These are phyloP conservation scores for Streptanthus diversifolius DNA, from an alignment of 345 rosid species.

Conservation along the genomic window DNA sequence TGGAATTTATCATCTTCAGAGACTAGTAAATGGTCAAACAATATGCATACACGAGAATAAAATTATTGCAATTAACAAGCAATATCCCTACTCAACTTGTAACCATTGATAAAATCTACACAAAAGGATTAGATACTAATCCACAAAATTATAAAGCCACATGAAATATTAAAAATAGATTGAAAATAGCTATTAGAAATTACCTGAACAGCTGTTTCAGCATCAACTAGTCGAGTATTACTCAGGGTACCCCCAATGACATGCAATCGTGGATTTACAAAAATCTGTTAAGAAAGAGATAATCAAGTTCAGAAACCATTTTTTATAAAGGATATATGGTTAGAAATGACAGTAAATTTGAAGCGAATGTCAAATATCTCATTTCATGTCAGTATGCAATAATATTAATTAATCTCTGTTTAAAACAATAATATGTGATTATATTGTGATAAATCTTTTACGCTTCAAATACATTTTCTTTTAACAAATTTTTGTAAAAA, in stretches of 20 bases:
- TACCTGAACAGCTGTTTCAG: constrained; percentile 76
- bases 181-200: constrained; percentile 6
- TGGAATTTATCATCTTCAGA: constrained; percentile 60
- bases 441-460: too few species aligned
- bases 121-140: neutral
- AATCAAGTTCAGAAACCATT: neutral
- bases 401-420: too few species aligned
- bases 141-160: neutral
- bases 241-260: constrained; percentile 67
- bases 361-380: too few species aligned
- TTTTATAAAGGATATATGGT: neutral
- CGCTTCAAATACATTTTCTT: too few species aligned
- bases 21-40: constrained; percentile 60
- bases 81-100: too few species aligned
- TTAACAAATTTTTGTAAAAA: too few species aligned
- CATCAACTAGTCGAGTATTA: constrained; percentile 52
- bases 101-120: neutral
- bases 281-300: constrained; percentile 47
- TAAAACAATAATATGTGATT: too few species aligned
- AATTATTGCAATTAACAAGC: too few species aligned
- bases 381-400: too few species aligned
- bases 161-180: neutral
- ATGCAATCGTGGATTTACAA: constrained; percentile 69
- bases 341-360: neutral
- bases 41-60: constrained; percentile 45